Conservation (phyloP, 257 asterid genomes). For the Leonotis leonurus region DNA sequence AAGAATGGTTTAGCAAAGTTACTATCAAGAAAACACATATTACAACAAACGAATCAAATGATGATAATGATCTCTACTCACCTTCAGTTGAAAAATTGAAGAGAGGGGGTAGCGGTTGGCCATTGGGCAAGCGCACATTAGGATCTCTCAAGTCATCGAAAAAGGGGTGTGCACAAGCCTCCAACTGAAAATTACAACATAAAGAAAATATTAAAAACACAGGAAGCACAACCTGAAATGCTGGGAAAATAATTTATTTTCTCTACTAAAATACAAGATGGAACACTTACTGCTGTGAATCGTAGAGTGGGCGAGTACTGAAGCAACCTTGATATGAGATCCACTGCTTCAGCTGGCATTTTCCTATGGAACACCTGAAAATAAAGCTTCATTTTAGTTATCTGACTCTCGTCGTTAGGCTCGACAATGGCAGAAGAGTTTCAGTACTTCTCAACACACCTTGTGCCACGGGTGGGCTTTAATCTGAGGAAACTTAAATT, state of each 20-base stretch:
- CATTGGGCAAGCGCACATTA: constrained; percentile 61
- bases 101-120: constrained; percentile 71
- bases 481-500: constrained; percentile 47
- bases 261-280: not conserved
- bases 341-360: constrained; percentile 44
- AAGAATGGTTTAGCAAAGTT: not conserved
- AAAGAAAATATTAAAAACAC: no score
- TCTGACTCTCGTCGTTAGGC: not conserved
- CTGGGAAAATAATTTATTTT: no score
- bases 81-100: constrained; percentile 85
- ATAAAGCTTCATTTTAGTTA: constrained; percentile 8
- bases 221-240: no score
- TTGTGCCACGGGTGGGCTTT: constrained; percentile 60
- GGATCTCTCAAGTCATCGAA: constrained; percentile 73
- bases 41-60: not conserved
- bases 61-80: not conserved
- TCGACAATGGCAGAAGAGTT: not conserved
- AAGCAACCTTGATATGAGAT: constrained; percentile 45
- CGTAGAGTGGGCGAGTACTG: constrained; percentile 49
- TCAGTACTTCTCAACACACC: constrained; percentile 21
- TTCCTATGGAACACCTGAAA: constrained; percentile 37
- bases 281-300: constrained; percentile 36
- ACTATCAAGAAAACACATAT: no score
- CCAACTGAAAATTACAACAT: constrained; percentile 47
- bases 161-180: constrained; percentile 95